phyloP scores from a whole-genome alignment of 1,139 yeast species.

The Candida sanyaensis region DNA sequence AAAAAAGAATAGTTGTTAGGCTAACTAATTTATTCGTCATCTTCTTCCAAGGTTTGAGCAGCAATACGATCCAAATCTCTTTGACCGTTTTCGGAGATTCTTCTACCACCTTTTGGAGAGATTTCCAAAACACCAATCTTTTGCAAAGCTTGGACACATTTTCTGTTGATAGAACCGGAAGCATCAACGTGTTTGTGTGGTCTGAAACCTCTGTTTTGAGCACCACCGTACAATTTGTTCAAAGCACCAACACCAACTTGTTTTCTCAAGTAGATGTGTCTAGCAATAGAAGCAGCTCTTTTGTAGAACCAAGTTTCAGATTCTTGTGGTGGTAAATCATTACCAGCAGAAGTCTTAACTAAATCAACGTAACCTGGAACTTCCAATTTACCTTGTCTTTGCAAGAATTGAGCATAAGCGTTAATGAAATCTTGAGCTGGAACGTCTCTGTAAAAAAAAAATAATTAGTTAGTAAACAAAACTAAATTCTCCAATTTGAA shows the following conservation, averaged over 20 bases:
- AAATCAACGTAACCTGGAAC: constrained; percentile 99
- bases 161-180: constrained; percentile 99
- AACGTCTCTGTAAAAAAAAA: constrained; percentile 91
- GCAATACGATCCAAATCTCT: constrained; percentile 99
- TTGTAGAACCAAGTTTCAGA: constrained; percentile 99
- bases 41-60: constrained; percentile 97
- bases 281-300: constrained; percentile 99
- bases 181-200: constrained; percentile 99
- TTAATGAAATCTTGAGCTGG: constrained; percentile 99
- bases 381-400: constrained; percentile 99
- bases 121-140: constrained; percentile 97
- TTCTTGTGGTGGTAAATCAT: constrained; percentile 99
- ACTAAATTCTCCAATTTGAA: too few relatives aligned
- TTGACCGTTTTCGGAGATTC: constrained; percentile 99
- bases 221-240: constrained; percentile 99
- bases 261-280: constrained; percentile 99
- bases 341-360: constrained; percentile 99
- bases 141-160: constrained; percentile 96
- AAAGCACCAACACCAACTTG: constrained; percentile 99
- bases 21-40: constrained; percentile 60
- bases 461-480: constrained; percentile 31
- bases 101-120: constrained; percentile 99
- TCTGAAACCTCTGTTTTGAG: constrained; percentile 98
- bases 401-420: constrained; percentile 99
- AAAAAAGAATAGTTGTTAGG: constrained; percentile 6